Evolutionary conservation across 371 early-diverging fungal genomes (phyloP), one percentile per base, ranked within the genome.

Genomic region (Actinomortierella wolfii): DNA sequence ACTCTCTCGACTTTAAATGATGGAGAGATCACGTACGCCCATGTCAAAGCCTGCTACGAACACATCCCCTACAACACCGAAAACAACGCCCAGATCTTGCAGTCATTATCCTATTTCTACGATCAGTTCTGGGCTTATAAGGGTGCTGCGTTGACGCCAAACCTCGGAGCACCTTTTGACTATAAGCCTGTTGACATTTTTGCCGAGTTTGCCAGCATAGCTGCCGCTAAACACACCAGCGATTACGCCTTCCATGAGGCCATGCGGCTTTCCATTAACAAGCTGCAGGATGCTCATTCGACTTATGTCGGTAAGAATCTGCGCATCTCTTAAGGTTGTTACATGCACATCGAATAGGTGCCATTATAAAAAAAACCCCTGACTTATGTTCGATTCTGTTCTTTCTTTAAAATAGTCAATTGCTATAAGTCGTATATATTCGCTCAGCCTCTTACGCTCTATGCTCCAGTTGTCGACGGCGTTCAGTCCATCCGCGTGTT

Each of bases 241-340:
- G 70, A 70, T 23, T 64, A 57, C 40, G 43, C 47, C 34, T 70
- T 70, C 50, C 70, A 70, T 0, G 54, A 49, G 1, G 57, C 56
- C 20, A 43, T 70, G n/a, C 61, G 60, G 14, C n/a, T 53, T 8
- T 45, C 64, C 17, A 45, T 70, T 15, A 61, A 55, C 28, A 43
- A 51, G 4, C 56, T 70, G 11, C 64, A 70, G 23, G 70, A 70
- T 20, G 70, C 70, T 0, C 70, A 70, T 21, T 64, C 70, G 3
- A 70, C 64, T 58, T 70, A 70, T 41, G 41, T 70, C 13, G 46
- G 70, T 70, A 57, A 44, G 48, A 20, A 11, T 6, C 11, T 34
- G 34, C 11, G 34, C 34, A n/a, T n/a, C n/a, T n/a, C n/a, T n/a
- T 34, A 11, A 6, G 11, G 34, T 34, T 11, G 4, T 34, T 34